phyloP scores from a whole-genome alignment of 108 stramenopile species.

The Cyclotella sp. region DNA sequence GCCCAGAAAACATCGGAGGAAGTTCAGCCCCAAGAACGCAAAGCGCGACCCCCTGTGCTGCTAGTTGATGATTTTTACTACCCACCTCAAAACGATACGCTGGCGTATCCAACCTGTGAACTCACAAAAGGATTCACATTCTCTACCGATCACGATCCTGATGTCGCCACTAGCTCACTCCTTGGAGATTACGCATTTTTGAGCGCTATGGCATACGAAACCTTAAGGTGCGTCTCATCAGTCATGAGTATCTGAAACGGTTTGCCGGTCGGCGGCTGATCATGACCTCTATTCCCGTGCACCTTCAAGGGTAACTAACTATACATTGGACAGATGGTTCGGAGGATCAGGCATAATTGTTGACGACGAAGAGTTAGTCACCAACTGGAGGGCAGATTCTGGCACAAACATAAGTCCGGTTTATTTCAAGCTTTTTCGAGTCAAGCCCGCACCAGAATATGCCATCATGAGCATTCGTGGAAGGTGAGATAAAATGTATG shows the following conservation, averaged over 20 bases:
- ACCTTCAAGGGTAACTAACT: slow-evolving; percentile 29
- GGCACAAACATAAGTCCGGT: slow-evolving; percentile 46
- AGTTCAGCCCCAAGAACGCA: slow-evolving; percentile 23
- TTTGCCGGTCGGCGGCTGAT: no score
- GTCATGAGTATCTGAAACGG: no score
- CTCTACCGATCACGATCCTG: neutral
- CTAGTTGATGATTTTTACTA: slow-evolving; percentile 54
- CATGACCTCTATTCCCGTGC: no score
- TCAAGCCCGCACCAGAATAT: slow-evolving; percentile 34
- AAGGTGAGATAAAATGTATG: neutral
- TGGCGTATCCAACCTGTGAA: slow-evolving; percentile 66
- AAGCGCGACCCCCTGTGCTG: slow-evolving; percentile 37
- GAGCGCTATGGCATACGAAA: slow-evolving; percentile 51
- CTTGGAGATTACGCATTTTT: slow-evolving; percentile 62
- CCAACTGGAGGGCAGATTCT: slow-evolving; percentile 41
- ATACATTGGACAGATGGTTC: slow-evolving; percentile 68
- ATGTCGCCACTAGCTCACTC: slow-evolving; percentile 19
- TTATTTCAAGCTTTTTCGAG: slow-evolving; percentile 62
- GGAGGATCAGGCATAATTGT: slow-evolving; percentile 46
- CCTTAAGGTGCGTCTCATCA: no score
- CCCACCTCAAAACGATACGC: slow-evolving; percentile 30
- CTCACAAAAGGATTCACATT: slow-evolving; percentile 53
- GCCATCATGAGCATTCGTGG: slow-evolving; percentile 78
- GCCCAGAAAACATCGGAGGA: slow-evolving; percentile 34
- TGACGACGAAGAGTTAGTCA: slow-evolving; percentile 61